Evolutionary conservation across 78 protist species (phyloP).

Genomic region (Trichosphaerium sp.): DNA sequence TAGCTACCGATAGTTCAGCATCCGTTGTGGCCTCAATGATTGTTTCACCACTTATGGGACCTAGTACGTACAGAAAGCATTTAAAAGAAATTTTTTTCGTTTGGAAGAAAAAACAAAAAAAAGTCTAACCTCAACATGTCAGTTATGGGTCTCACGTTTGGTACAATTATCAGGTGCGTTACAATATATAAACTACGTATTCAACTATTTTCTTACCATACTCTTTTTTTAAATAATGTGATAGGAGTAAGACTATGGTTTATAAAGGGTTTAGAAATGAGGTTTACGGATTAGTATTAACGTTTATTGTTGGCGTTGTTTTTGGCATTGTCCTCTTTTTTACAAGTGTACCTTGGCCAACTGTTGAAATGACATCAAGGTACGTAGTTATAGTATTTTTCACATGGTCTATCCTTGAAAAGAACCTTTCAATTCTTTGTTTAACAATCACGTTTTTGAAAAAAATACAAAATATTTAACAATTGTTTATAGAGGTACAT

Average conservation of each 20-base stretch:
- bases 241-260: background rate
- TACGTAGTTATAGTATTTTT: no score
- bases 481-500: background rate
- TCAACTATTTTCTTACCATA: no score
- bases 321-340: background rate
- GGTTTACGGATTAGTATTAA: background rate
- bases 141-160: background rate
- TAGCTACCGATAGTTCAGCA: background rate
- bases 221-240: no score
- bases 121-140: no score
- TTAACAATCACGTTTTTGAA: background rate
- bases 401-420: no score
- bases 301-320: background rate
- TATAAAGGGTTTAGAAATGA: background rate
- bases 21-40: background rate
- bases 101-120: no score
- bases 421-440: no score
- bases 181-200: no score
- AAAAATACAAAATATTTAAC: background rate
- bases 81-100: no score
- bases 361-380: no score
- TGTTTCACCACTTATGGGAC: background rate
- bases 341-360: no score
- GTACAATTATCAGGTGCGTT: background rate
- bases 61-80: no score